These are phyloP conservation scores for Salix viminalis DNA, from an alignment of 345 rosid genomes.

Conservation along the genomic window DNA sequence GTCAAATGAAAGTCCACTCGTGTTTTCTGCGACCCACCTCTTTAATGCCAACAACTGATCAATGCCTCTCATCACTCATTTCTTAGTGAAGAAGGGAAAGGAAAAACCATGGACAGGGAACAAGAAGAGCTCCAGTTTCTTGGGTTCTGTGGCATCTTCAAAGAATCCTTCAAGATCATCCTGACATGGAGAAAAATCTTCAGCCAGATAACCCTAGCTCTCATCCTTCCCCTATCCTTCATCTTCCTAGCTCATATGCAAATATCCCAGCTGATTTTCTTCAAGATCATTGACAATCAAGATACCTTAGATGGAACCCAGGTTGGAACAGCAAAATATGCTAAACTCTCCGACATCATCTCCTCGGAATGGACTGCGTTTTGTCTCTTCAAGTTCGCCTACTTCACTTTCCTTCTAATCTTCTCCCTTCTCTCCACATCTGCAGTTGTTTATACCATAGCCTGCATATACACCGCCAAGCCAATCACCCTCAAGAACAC, in stretches of 20 bases:
- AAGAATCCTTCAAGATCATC: constrained; percentile 40
- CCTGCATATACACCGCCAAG: constrained; percentile 35
- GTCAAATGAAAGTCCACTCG: neutral
- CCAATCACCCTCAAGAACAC: constrained; percentile 30
- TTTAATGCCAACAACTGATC: no score
- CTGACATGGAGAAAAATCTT: constrained; percentile 38
- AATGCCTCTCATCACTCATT: neutral
- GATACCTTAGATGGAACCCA: neutral
- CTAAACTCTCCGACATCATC: constrained; percentile 11
- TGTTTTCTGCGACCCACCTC: neutral
- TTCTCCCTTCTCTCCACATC: constrained; percentile 49
- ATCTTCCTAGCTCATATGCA: constrained; percentile 14
- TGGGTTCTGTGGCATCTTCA: constrained; percentile 35
- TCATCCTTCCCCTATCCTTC: constrained; percentile 43
- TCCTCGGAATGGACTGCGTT: constrained; percentile 27
- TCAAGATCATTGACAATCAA: neutral
- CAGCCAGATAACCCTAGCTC: constrained; percentile 35
- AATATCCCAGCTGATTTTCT: neutral
- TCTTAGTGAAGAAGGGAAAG: neutral
- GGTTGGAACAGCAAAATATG: neutral
- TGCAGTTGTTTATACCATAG: constrained; percentile 49
- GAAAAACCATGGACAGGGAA: constrained; percentile 32
- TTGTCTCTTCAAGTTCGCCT: constrained; percentile 28
- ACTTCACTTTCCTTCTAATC: constrained; percentile 25
- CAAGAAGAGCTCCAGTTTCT: constrained; percentile 53